A percentile compares a stretch with the other conserved stretches of the same genome.
Evolutionary conservation across 306 rosid genomes (phyloP).

Genomic region (Vigna unguiculata): DNA sequence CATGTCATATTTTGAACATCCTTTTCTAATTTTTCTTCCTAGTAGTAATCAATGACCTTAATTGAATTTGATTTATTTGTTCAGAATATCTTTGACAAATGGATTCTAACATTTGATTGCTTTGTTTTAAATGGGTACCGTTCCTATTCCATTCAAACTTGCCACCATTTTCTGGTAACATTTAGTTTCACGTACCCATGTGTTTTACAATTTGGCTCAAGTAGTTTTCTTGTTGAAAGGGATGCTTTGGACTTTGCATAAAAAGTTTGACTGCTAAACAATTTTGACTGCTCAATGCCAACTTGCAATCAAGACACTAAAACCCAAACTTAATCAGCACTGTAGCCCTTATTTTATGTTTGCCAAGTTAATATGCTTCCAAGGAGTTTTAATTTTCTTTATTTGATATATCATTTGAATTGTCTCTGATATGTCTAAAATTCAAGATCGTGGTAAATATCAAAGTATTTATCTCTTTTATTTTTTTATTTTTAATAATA

Average conservation of each 20-base stretch:
- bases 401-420: neutral
- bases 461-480: no score
- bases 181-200: conserved; percentile 11
- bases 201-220: conserved; percentile 4
- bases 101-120: conserved; percentile 43
- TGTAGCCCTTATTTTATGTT: neutral
- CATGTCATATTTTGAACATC: neutral
- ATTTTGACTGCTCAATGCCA: neutral
- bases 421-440: neutral
- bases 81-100: conserved; percentile 49
- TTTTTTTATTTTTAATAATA: no score
- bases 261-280: neutral
- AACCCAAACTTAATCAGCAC: neutral
- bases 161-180: conserved; percentile 23
- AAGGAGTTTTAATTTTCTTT: conserved; percentile 9
- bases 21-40: conserved; percentile 17
- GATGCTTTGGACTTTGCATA: neutral
- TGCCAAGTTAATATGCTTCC: neutral
- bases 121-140: conserved; percentile 13
- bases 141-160: conserved; percentile 3
- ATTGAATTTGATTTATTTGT: conserved; percentile 47
- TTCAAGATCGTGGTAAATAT: neutral
- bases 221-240: neutral
- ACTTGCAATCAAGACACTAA: neutral
- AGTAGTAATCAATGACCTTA: neutral